These are phyloP conservation scores for Calonectria hawksworthii DNA, from an alignment of 2,329 filamentous ascomycete species.

Conservation along the genomic window DNA sequence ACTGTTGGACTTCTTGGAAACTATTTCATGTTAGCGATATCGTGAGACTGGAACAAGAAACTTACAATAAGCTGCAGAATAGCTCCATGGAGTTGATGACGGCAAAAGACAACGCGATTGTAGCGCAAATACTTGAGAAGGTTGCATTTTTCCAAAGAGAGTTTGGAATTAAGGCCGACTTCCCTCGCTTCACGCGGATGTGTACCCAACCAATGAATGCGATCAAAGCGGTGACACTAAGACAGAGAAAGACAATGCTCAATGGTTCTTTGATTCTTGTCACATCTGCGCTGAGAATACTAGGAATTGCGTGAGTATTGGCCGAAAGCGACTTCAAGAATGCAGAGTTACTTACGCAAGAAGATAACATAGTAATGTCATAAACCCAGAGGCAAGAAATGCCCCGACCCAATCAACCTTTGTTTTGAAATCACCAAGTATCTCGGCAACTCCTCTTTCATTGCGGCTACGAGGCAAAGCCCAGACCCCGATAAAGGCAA, in stretches of 20 bases:
- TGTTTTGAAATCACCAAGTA: conserved; percentile 40
- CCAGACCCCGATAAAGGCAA: conserved; percentile 54
- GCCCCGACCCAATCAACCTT: conserved; percentile 70
- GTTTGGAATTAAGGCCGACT: conserved; percentile 73
- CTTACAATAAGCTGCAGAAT: conserved; percentile 64
- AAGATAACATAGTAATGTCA: conserved; percentile 66
- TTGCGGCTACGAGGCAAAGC: conserved; percentile 48
- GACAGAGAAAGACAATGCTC: conserved; percentile 61
- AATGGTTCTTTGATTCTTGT: conserved; percentile 57
- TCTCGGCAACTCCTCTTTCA: conserved; percentile 42
- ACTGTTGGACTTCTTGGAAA: conserved; percentile 64
- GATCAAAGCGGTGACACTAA: conserved; percentile 59
- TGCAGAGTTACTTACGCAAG: conserved; percentile 59
- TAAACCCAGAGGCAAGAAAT: conserved; percentile 58
- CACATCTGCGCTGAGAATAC: conserved; percentile 54
- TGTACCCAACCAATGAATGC: conserved; percentile 69
- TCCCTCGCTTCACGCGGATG: conserved; percentile 58
- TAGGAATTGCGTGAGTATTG: conserved; percentile 27
- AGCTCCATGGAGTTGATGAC: conserved; percentile 63
- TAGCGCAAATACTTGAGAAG: conserved; percentile 69
- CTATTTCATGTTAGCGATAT: conserved; percentile 45
- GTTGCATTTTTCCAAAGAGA: conserved; percentile 70
- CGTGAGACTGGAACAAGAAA: not conserved
- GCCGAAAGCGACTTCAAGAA: not conserved
- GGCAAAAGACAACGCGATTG: conserved; percentile 60